phyloP scores from a whole-genome alignment of 768 basidiomycete genomes.

The Leccinum barrowsii region DNA sequence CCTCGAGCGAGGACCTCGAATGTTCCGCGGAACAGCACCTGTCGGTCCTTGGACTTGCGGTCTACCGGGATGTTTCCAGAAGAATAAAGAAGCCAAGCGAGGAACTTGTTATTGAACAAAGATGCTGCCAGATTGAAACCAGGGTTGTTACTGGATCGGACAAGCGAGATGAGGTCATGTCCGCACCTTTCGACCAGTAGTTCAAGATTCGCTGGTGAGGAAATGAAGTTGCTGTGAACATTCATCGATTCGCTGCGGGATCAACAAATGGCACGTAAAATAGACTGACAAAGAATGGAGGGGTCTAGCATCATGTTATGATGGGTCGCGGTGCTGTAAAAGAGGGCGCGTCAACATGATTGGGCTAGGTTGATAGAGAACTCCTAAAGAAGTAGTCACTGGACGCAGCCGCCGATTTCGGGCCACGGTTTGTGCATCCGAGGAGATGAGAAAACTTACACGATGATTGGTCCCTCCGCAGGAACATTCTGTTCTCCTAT shows the following conservation, averaged over 20 bases:
- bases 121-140: constrained; percentile 44
- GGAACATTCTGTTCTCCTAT: constrained; percentile 90
- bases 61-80: constrained; percentile 99
- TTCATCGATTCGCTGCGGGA: constrained; percentile 17
- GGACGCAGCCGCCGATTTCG: constrained; percentile 1
- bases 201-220: constrained; percentile 80
- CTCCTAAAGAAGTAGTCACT: not conserved
- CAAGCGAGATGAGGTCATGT: constrained; percentile 9
- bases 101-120: constrained; percentile 76
- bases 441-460: constrained; percentile 50
- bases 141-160: constrained; percentile 9
- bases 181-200: constrained; percentile 89
- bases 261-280: constrained; percentile 12
- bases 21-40: constrained; percentile 82
- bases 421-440: not conserved
- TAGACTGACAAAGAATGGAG: constrained; percentile 66
- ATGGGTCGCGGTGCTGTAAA: constrained; percentile 72
- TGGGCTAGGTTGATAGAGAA: not conserved
- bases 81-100: constrained; percentile 71
- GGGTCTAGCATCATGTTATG: constrained; percentile 97
- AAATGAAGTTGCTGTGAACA: constrained; percentile 65
- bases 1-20: constrained; percentile 81
- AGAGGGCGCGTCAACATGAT: constrained; percentile 13
- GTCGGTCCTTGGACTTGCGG: constrained; percentile 89
- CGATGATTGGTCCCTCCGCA: constrained; percentile 82